These are phyloP conservation scores for Vitis hybrid DNA, from an alignment of 177 flowering plant genomes.

Conservation along the genomic window DNA sequence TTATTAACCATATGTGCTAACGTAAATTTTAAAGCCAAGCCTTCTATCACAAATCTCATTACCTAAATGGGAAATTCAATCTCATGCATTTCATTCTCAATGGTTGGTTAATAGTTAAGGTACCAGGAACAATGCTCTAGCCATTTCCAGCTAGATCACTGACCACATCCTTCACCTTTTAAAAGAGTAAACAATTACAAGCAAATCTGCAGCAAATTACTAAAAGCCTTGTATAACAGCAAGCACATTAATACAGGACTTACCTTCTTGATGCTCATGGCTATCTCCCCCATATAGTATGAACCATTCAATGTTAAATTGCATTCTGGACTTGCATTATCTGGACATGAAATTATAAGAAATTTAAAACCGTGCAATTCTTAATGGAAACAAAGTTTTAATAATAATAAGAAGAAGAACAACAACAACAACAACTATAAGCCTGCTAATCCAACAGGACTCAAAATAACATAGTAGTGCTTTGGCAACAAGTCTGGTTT, in stretches of 20 bases:
- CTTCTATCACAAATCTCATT: too few relatives aligned
- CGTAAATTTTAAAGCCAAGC: too few relatives aligned
- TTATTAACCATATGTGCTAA: too few relatives aligned
- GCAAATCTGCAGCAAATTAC: neutral
- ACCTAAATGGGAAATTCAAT: too few relatives aligned
- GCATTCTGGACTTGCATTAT: constrained; percentile 82
- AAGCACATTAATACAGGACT: neutral
- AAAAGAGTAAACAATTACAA: neutral
- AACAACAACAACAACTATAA: neutral
- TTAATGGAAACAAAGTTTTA: neutral
- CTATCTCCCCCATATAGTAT: constrained; percentile 82
- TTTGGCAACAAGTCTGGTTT: too few relatives aligned
- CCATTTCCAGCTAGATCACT: too few relatives aligned
- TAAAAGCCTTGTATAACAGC: neutral
- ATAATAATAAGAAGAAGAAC: neutral
- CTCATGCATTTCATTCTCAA: too few relatives aligned
- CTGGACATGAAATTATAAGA: constrained; percentile 31
- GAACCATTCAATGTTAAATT: constrained; percentile 76
- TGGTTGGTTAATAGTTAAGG: too few relatives aligned
- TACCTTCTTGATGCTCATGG: constrained; percentile 87
- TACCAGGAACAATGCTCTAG: too few relatives aligned
- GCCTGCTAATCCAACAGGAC: too few relatives aligned
- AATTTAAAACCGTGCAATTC: neutral
- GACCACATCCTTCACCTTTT: too few relatives aligned
- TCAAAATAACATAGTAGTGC: too few relatives aligned